Evolutionary conservation across 495 filamentous ascomycete species (phyloP).

Genomic region (Bacidia rubella): DNA sequence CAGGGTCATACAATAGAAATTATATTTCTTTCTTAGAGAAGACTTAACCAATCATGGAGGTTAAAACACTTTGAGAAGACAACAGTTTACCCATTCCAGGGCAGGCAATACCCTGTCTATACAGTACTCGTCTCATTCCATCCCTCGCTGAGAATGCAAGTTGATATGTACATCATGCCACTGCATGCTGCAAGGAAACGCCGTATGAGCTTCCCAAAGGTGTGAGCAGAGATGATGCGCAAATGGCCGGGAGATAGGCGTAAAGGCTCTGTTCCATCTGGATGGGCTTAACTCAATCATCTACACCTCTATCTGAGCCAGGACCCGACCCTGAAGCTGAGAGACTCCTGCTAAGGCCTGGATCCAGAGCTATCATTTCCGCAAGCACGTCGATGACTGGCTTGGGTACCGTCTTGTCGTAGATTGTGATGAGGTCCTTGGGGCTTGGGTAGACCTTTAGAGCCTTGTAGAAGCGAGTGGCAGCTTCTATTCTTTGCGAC

Average conservation of each 20-base stretch:
- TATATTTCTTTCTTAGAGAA: no score
- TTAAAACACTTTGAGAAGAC: no score
- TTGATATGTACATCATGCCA: not conserved
- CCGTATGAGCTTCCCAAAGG: not conserved
- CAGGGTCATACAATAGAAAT: no score
- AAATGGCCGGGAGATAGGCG: not conserved
- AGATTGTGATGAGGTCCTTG: constrained; percentile 82
- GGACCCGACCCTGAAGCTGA: constrained; percentile 5
- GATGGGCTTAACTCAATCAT: no score
- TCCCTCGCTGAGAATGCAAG: no score
- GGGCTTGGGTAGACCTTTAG: constrained; percentile 87
- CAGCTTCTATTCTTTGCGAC: constrained; percentile 63
- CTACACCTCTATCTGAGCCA: not conserved
- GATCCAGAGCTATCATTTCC: constrained; percentile 92
- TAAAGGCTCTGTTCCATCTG: no score
- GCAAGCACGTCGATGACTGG: constrained; percentile 89
- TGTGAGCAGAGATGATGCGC: not conserved
- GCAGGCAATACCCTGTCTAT: no score
- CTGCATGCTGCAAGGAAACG: not conserved
- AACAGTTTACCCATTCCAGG: no score
- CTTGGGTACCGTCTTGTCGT: constrained; percentile 95
- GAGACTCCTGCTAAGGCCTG: constrained; percentile 9
- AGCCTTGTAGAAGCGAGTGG: constrained; percentile 91
- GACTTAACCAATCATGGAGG: no score
- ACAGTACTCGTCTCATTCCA: no score